A percentile compares a stretch with the other conserved stretches of the same genome.
phyloP scores from a whole-genome alignment of 257 asterid genomes.

The Phtheirospermum japonicum region DNA sequence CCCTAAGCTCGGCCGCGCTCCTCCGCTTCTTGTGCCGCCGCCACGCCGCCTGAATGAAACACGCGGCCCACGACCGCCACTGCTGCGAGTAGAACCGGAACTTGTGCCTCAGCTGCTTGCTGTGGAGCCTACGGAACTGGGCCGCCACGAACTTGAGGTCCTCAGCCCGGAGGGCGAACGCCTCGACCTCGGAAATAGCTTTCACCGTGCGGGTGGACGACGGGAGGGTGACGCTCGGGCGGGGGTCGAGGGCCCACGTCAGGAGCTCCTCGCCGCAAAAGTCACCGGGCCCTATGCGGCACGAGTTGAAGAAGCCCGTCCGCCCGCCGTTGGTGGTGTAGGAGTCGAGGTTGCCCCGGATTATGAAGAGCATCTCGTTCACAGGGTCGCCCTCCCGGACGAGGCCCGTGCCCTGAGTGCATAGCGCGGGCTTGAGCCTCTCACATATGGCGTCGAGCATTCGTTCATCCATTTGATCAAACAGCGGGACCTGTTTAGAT shows the following conservation, averaged over 20 bases:
- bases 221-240: slow-evolving; percentile 78
- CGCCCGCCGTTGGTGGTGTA: slow-evolving; percentile 94
- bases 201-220: slow-evolving; percentile 87
- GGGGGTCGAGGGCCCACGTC: slow-evolving; percentile 97
- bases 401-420: slow-evolving; percentile 74
- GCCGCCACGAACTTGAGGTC: slow-evolving; percentile 84
- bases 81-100: slow-evolving; percentile 94
- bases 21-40: slow-evolving; percentile 62
- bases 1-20: slow-evolving; percentile 49
- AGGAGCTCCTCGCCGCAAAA: slow-evolving; percentile 96
- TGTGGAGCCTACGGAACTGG: slow-evolving; percentile 80
- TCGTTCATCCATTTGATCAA: slow-evolving; percentile 90
- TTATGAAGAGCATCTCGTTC: slow-evolving; percentile 84
- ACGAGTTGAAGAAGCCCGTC: slow-evolving; percentile 89
- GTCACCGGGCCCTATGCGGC: slow-evolving; percentile 80
- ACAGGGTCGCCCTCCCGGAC: slow-evolving; percentile 96
- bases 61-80: slow-evolving; percentile 92
- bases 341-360: slow-evolving; percentile 90
- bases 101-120: slow-evolving; percentile 86
- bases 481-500: slow-evolving; percentile 70
- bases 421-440: slow-evolving; percentile 83
- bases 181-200: slow-evolving; percentile 84
- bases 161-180: slow-evolving; percentile 78
- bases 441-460: slow-evolving; percentile 95
- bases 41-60: slow-evolving; percentile 92